phyloP scores from a whole-genome alignment of 305 asterid species.

The Fraxinus sp. region DNA sequence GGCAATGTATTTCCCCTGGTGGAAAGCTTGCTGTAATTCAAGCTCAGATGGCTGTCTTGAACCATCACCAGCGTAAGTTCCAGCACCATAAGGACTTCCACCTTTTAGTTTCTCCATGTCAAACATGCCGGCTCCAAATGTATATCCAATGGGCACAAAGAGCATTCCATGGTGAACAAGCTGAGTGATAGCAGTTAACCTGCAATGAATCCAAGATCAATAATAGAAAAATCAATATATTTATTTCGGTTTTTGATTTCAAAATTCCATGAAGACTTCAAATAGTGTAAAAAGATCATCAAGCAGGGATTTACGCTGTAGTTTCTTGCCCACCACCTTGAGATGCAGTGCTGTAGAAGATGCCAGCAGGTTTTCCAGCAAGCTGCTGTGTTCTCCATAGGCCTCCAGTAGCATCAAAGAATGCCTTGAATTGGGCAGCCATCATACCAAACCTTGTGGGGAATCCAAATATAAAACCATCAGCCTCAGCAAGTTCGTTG shows the following conservation, averaged over 20 bases:
- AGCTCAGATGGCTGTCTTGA: constrained; percentile 52
- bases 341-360: constrained; percentile 84
- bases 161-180: constrained; percentile 55
- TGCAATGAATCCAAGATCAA: neutral
- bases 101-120: constrained; percentile 55
- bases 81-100: constrained; percentile 56
- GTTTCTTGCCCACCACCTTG: constrained; percentile 97
- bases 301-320: constrained; percentile 55
- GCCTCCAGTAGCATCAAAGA: constrained; percentile 80
- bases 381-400: constrained; percentile 84
- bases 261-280: neutral
- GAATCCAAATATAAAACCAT: constrained; percentile 78
- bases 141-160: constrained; percentile 54
- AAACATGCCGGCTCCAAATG: constrained; percentile 55
- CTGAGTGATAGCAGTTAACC: constrained; percentile 55
- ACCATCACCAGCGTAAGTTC: constrained; percentile 55
- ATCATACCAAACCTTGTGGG: constrained; percentile 88
- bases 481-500: constrained; percentile 72
- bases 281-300: neutral
- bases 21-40: constrained; percentile 46
- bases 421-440: constrained; percentile 90
- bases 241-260: neutral
- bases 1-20: constrained; percentile 49
- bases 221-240: neutral
- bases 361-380: constrained; percentile 90